phyloP scores from a whole-genome alignment of 2,329 filamentous ascomycete species.

The Xylaria sp. region DNA sequence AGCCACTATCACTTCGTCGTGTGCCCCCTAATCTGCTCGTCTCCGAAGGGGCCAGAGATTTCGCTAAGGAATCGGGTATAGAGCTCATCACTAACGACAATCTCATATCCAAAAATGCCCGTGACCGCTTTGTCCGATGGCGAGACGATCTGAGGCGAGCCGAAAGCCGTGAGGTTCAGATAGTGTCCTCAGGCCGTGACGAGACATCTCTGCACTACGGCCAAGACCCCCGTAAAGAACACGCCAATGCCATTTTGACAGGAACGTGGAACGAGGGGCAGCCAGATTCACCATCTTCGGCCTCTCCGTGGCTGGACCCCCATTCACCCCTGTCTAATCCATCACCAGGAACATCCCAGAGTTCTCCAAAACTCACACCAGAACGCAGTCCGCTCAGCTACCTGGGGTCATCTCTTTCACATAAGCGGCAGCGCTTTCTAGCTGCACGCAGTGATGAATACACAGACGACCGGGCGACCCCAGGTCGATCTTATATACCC shows the following conservation, averaged over 20 bases:
- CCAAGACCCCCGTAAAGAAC: slow-evolving; percentile 55
- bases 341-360: slow-evolving; percentile 33
- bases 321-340: slow-evolving; percentile 34
- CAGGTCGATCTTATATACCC: slow-evolving; percentile 15
- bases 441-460: slow-evolving; percentile 26
- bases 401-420: slow-evolving; percentile 39
- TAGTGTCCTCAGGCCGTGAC: slow-evolving; percentile 41
- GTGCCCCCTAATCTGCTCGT: slow-evolving; percentile 94
- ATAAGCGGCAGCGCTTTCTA: slow-evolving; percentile 39
- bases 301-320: slow-evolving; percentile 38
- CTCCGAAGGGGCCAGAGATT: slow-evolving; percentile 85
- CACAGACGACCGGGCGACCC: slow-evolving; percentile 11
- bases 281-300: slow-evolving; percentile 63
- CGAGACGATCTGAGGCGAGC: slow-evolving; percentile 74
- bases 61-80: slow-evolving; percentile 83
- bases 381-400: slow-evolving; percentile 48
- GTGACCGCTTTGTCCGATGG: slow-evolving; percentile 85
- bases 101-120: slow-evolving; percentile 82
- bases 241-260: slow-evolving; percentile 64
- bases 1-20: slow-evolving; percentile 82
- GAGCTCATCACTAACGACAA: slow-evolving; percentile 77
- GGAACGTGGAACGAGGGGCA: slow-evolving; percentile 73
- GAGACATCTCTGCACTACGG: slow-evolving; percentile 17
- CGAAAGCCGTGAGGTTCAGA: slow-evolving; percentile 58
- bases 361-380: slow-evolving; percentile 29